Conservation (phyloP, 2,329 filamentous ascomycete genomes). For the Clonostachys rosea region DNA sequence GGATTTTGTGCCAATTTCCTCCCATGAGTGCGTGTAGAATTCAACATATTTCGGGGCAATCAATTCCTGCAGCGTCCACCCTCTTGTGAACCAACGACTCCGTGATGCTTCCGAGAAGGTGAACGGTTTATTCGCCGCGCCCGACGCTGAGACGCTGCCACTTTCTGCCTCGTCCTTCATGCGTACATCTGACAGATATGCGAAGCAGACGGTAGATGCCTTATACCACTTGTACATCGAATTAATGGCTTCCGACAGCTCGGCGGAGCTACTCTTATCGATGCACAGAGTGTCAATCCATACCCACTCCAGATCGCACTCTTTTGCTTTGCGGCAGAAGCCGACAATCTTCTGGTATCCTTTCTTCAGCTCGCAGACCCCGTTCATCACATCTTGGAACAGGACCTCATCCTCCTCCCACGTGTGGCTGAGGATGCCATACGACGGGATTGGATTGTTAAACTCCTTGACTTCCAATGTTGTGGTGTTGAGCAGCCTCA, state of each 20-base stretch:
- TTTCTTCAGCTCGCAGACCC: neutral
- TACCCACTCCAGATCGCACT: slow-evolving; percentile 6
- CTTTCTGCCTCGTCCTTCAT: slow-evolving; percentile 4
- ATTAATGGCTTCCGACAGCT: slow-evolving; percentile 17
- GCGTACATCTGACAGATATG: slow-evolving; percentile 11
- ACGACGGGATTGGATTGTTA: slow-evolving; percentile 6
- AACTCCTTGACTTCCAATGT: neutral
- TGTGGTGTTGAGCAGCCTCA: neutral
- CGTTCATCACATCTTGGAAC: slow-evolving; percentile 10
- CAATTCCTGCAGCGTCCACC: slow-evolving; percentile 18
- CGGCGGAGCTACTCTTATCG: slow-evolving; percentile 14
- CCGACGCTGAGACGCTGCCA: no score
- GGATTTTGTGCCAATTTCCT: slow-evolving; percentile 13
- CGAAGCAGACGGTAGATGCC: slow-evolving; percentile 15
- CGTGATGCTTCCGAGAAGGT: slow-evolving; percentile 1
- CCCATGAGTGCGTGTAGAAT: slow-evolving; percentile 23
- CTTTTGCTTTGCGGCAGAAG: slow-evolving; percentile 6
- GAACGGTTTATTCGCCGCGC: no score
- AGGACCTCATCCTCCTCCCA: slow-evolving; percentile 18
- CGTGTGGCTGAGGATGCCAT: slow-evolving; percentile 23
- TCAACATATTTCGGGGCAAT: slow-evolving; percentile 7
- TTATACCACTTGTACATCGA: slow-evolving; percentile 17
- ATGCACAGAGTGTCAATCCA: slow-evolving; percentile 20
- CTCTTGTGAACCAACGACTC: slow-evolving; percentile 13
- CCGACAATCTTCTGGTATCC: slow-evolving; percentile 5